Percentiles rank a stretch among this genome's conserved stretches.
Evolutionary conservation across 495 filamentous ascomycete genomes (phyloP).

Genomic region (Neurospora tetrasperma): DNA sequence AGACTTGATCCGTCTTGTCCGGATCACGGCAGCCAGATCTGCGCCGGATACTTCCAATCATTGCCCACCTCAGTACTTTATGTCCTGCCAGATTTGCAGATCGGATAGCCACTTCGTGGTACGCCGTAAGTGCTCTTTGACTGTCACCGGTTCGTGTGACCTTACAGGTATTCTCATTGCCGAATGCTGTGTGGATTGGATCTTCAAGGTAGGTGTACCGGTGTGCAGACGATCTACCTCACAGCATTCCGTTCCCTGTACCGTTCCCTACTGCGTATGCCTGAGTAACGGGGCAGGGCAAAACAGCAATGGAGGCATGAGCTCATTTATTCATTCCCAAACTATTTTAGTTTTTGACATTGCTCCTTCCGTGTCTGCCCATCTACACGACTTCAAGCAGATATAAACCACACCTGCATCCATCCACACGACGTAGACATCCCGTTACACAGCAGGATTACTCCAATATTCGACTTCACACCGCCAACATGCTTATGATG

Average conservation of each 20-base stretch:
- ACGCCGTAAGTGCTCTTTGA: not conserved
- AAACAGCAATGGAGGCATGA: not conserved
- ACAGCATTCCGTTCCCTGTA: not conserved
- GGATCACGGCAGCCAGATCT: conserved; percentile 13
- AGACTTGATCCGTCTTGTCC: not conserved
- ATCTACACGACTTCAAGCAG: not conserved
- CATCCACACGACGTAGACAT: not conserved
- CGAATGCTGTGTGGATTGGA: not conserved
- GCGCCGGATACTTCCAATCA: not conserved
- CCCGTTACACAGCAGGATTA: not conserved
- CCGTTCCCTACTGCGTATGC: not conserved
- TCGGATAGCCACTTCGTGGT: not conserved
- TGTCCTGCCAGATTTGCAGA: not conserved
- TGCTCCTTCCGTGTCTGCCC: not conserved
- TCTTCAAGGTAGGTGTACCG: conserved; percentile 7
- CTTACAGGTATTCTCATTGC: not conserved
- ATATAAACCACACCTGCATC: not conserved
- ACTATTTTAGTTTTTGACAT: not conserved
- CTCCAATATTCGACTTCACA: not conserved
- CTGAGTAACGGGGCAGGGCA: not conserved
- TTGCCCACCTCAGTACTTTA: not conserved
- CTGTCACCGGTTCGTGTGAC: not conserved
- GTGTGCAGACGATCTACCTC: not conserved
- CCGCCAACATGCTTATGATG: not conserved
- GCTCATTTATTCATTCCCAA: not conserved